These are phyloP conservation scores for Schizophyllum amplum DNA, from an alignment of 1,284 basidiomycete species.

Conservation along the genomic window DNA sequence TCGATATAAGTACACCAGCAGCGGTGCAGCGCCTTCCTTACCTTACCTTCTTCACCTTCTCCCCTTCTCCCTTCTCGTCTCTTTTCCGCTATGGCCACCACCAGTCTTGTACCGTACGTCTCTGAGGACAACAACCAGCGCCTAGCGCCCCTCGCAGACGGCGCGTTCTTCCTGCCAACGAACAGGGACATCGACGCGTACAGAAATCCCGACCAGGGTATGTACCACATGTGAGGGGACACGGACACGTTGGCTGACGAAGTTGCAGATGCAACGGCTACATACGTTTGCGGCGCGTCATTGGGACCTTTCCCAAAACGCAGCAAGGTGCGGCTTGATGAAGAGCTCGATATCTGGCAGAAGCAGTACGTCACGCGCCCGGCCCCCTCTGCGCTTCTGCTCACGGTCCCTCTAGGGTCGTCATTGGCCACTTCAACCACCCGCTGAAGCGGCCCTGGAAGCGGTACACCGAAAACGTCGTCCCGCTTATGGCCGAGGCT, in stretches of 20 bases:
- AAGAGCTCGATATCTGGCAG: slow-evolving; percentile 86
- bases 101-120: background rate
- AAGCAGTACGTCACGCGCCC: slow-evolving; percentile 45
- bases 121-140: background rate
- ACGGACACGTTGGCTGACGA: slow-evolving; percentile 10
- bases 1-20: background rate
- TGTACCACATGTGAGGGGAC: slow-evolving; percentile 6
- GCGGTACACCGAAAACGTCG: slow-evolving; percentile 66
- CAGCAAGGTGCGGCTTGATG: slow-evolving; percentile 64
- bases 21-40: background rate
- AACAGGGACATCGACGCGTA: slow-evolving; percentile 47
- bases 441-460: slow-evolving; percentile 82
- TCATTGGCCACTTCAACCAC: slow-evolving; percentile 89
- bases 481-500: slow-evolving; percentile 73
- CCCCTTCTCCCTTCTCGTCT: slow-evolving; percentile 3
- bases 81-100: background rate
- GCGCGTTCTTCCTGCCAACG: slow-evolving; percentile 57
- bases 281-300: slow-evolving; percentile 96
- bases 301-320: slow-evolving; percentile 78
- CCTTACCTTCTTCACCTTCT: background rate
- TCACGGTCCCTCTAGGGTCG: slow-evolving; percentile 51
- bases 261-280: slow-evolving; percentile 41
- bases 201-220: slow-evolving; percentile 30
- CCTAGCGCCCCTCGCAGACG: slow-evolving; percentile 4
- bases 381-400: slow-evolving; percentile 7